phyloP scores from a whole-genome alignment of 2,329 filamentous ascomycete species.

The Colletotrichum sp. region DNA sequence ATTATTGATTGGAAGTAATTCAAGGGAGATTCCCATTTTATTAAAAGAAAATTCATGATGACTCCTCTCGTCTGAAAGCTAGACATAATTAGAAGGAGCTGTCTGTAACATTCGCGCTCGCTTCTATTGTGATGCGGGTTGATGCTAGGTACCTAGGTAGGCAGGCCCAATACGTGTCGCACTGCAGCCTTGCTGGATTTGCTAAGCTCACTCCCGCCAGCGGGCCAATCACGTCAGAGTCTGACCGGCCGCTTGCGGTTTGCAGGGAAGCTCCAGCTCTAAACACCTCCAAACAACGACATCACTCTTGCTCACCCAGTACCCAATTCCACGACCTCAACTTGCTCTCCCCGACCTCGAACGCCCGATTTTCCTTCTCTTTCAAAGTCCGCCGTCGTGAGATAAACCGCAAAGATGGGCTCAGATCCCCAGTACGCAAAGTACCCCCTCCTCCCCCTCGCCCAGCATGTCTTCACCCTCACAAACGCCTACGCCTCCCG shows the following conservation, averaged over 20 bases:
- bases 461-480: constrained; percentile 86
- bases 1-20: not conserved
- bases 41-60: not conserved
- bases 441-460: constrained; percentile 80
- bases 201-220: constrained; percentile 9
- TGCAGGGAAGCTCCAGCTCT: constrained; percentile 20
- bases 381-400: not conserved
- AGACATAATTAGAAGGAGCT: not conserved
- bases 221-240: constrained; percentile 8
- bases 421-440: constrained; percentile 86
- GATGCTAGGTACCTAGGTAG: not conserved
- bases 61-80: not conserved
- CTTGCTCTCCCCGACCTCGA: not conserved
- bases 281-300: constrained; percentile 19
- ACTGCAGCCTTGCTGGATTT: constrained; percentile 22
- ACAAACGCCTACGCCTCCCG: constrained; percentile 78
- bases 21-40: not conserved
- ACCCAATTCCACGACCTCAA: not conserved
- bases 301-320: constrained; percentile 14
- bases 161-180: constrained; percentile 20
- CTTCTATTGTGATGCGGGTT: not conserved
- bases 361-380: not conserved
- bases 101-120: not conserved
- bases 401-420: constrained; percentile 54
- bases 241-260: constrained; percentile 13